Evolutionary conservation across 192 early-diverging fungal genomes (phyloP), one percentile per base, ranked within the genome.

Genomic region (Coemansia sp.): DNA sequence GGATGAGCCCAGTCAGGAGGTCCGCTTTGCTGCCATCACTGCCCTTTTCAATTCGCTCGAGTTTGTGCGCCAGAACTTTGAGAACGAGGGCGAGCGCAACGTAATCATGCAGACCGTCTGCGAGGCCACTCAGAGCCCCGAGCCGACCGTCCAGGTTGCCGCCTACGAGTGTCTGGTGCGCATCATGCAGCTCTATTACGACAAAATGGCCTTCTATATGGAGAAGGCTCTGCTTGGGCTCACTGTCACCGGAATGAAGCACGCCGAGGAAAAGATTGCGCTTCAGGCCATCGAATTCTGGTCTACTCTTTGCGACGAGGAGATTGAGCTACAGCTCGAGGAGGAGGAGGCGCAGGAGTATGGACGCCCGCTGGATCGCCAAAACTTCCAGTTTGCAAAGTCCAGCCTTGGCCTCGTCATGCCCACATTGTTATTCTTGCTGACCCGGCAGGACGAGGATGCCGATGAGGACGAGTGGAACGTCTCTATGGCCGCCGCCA

Each of bases 401-500:
- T 82, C 81, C 8, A 89, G 91, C 59, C 85, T 91, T 16, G 68
- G 81, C n/a, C 90, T 96, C 65, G 89, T 97, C 61, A 79, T 94
- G 13, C 92, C 93, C 16, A 90, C 92, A 18, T 83, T 99, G 34
- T 80, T 97, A 34, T 91, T 83, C 68, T 70, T 98, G 47, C 84
- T 99, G 82, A 96, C 98, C 55, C 94, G 94, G 82, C 94, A 88
- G 86, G 96, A 98, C 39, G 96, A 97, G 71, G 95, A 98, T 42
- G 95, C 95, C 18, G 98, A 98, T 67, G 98, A 97, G 64, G 98
- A 99, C 73, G 96, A 98, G 77, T 99, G 96, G 96, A 98, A 93
- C 75, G 87, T 94, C 41, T 88, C 93, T 6, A 99, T 99, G 98
- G 95, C 96, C 25, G 93, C 98, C 23, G 92, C 92, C 21, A 98